Base-by-base conservation (phyloP, 371 early-diverging fungal species). In the Modicella reniformis region DNA sequence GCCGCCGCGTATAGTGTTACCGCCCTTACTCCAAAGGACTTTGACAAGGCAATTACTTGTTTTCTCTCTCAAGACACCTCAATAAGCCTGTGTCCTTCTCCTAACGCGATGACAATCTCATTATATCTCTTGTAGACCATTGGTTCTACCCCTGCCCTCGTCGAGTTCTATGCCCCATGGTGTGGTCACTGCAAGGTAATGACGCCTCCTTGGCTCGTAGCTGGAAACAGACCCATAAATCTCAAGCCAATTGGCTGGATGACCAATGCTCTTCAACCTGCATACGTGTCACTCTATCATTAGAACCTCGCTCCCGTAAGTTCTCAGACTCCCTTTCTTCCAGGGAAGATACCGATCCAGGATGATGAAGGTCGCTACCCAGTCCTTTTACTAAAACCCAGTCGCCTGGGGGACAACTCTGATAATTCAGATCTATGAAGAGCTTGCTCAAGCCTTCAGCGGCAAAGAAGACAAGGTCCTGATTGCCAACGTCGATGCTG, bases 151-250 rank as follows among this genome's bases (percentile, higher is more conserved):
- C 79, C 79, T 51, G 70, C 79, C 55, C 67, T 77, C 21, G 92
- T 98, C 59, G 94, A 97, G 85, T 97, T 96, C 86, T 97, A 91
- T 82, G 97, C 96, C 15, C 96, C 94, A 58, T 94, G 97, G 97
- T 96, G 97, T 79, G 95, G 94, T 51, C 95, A 97, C 87, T 98
- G 97, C 87, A 93, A 97, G 84, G 87, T 74, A 65, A 26, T 13
- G 9, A 41, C 17, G 33, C 21, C 2, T 30, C 34, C 25, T 41
- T 44, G 15, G 33, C 21, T 19, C 6, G 49, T 29, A 26, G 21
- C 13, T 19, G 25, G 2, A 33, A n/a, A 7, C 17, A 15, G 28
- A 13, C 47, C 4, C 15, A 19, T 3, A 19, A 10, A 17, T 10
- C 44, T 44, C 44, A 41, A n/a, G 21, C 12, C 44, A 56, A 55